These are phyloP conservation scores for Irpex sp. DNA, from an alignment of 1,284 basidiomycete genomes.

Conservation along the genomic window DNA sequence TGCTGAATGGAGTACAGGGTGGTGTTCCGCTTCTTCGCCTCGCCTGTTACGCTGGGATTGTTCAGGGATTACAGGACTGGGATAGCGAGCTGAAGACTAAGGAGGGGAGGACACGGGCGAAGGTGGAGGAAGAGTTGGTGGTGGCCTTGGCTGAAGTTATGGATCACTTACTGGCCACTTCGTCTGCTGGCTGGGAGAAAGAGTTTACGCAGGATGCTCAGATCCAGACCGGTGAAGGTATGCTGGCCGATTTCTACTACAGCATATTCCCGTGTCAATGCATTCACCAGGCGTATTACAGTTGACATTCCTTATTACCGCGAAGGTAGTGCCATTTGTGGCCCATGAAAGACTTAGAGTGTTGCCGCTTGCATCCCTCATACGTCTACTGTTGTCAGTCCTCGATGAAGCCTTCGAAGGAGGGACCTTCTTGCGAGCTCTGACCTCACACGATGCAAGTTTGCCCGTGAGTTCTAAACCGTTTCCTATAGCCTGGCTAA, in stretches of 20 bases:
- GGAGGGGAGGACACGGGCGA: conserved; percentile 24
- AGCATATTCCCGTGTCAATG: conserved; percentile 12
- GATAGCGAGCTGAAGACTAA: conserved; percentile 26
- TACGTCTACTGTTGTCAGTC: conserved; percentile 35
- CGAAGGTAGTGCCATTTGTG: conserved; percentile 54
- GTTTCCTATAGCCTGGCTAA: not conserved
- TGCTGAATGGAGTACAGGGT: conserved; percentile 60
- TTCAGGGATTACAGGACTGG: conserved; percentile 60
- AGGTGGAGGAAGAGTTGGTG: conserved; percentile 60
- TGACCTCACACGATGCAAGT: not conserved
- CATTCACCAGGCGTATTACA: conserved; percentile 30
- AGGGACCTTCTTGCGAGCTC: conserved; percentile 41
- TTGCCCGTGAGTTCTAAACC: not conserved
- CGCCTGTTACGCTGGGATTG: conserved; percentile 57
- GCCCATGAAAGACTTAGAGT: conserved; percentile 49
- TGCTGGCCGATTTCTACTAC: conserved; percentile 1
- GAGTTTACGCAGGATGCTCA: conserved; percentile 50
- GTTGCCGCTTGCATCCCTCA: conserved; percentile 35
- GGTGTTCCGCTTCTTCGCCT: conserved; percentile 57
- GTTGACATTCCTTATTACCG: conserved; percentile 45
- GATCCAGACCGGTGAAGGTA: conserved; percentile 33
- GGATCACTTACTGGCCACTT: conserved; percentile 46
- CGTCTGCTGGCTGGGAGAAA: conserved; percentile 51
- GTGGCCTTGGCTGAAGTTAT: conserved; percentile 69
- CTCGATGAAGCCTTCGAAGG: conserved; percentile 48